A percentile compares a stretch with the other conserved stretches of the same genome.
phyloP scores from a whole-genome alignment of 495 filamentous ascomycete species.

The Cercophora scortea region DNA sequence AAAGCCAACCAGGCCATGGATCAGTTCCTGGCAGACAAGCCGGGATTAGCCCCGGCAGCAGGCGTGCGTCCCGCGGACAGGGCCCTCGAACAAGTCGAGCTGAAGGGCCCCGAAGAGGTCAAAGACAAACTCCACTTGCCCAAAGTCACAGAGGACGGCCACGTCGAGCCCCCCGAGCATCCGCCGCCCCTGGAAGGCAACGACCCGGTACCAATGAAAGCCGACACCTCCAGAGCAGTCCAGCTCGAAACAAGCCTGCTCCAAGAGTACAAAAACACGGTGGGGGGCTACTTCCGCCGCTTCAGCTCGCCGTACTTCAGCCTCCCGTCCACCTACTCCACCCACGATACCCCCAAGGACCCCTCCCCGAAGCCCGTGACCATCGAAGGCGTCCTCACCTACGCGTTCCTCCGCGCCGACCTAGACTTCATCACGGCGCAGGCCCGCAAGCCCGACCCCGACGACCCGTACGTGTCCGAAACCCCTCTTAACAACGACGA shows the following conservation, averaged over 20 bases:
- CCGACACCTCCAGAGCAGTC: constrained; percentile 38
- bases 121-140: constrained; percentile 21
- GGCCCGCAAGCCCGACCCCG: constrained; percentile 61
- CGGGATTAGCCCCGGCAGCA: neutral
- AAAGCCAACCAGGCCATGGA: constrained; percentile 8
- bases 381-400: constrained; percentile 65
- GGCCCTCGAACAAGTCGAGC: constrained; percentile 26
- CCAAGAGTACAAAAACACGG: constrained; percentile 68
- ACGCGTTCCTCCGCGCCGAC: constrained; percentile 88
- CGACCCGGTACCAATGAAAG: constrained; percentile 20
- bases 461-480: constrained; percentile 59
- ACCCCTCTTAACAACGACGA: constrained; percentile 73
- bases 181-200: constrained; percentile 21
- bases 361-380: constrained; percentile 17
- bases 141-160: constrained; percentile 17
- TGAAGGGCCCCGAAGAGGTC: constrained; percentile 30
- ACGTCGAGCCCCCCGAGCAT: constrained; percentile 16
- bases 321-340: constrained; percentile 14
- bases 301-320: constrained; percentile 67
- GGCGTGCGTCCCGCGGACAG: neutral
- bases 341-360: constrained; percentile 9
- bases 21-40: neutral
- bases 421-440: constrained; percentile 87
- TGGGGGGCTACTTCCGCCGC: constrained; percentile 89
- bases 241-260: constrained; percentile 62